Percentiles rank a stretch among this genome's conserved stretches.
phyloP scores from a whole-genome alignment of 2,329 filamentous ascomycete species.

The Seiridium unicorne region DNA sequence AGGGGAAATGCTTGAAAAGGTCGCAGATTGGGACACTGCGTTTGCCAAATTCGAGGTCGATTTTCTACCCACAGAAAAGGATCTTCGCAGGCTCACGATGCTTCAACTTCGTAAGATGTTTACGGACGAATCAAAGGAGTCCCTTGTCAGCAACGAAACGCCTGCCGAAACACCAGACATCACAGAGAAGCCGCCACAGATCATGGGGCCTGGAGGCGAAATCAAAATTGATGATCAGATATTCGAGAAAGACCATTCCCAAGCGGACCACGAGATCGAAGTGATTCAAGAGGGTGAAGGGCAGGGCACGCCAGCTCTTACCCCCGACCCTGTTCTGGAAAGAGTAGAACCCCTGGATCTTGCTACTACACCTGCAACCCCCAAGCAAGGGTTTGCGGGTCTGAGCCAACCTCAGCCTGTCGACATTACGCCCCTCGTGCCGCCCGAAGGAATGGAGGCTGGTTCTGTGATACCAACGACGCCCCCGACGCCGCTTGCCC shows the following conservation, averaged over 20 bases:
- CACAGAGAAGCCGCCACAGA: constrained; percentile 45
- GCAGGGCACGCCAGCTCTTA: constrained; percentile 28
- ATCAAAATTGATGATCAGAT: constrained; percentile 17
- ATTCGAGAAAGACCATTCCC: constrained; percentile 16
- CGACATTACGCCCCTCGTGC: constrained; percentile 13
- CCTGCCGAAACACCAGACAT: constrained; percentile 52
- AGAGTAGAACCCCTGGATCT: constrained; percentile 51
- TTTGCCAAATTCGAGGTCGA: constrained; percentile 91
- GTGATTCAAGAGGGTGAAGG: constrained; percentile 12
- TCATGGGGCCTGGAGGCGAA: constrained; percentile 19
- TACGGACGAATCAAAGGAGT: constrained; percentile 80
- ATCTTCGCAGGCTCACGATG: constrained; percentile 88
- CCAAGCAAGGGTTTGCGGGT: constrained; percentile 14
- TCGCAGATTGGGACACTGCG: constrained; percentile 86
- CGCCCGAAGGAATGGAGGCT: constrained; percentile 18
- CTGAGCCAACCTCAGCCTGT: constrained; percentile 12
- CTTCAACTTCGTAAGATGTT: constrained; percentile 95
- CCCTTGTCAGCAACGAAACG: constrained; percentile 68
- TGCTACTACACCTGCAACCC: constrained; percentile 35
- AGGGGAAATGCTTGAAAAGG: constrained; percentile 81
- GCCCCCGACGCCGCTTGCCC: constrained; percentile 3
- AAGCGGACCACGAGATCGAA: constrained; percentile 14
- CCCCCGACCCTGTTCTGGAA: constrained; percentile 37
- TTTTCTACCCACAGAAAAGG: constrained; percentile 92
- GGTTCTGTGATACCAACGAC: constrained; percentile 15